Evolutionary conservation across 2,329 filamentous ascomycete genomes (phyloP).

Genomic region (Zymoseptoria tritici): DNA sequence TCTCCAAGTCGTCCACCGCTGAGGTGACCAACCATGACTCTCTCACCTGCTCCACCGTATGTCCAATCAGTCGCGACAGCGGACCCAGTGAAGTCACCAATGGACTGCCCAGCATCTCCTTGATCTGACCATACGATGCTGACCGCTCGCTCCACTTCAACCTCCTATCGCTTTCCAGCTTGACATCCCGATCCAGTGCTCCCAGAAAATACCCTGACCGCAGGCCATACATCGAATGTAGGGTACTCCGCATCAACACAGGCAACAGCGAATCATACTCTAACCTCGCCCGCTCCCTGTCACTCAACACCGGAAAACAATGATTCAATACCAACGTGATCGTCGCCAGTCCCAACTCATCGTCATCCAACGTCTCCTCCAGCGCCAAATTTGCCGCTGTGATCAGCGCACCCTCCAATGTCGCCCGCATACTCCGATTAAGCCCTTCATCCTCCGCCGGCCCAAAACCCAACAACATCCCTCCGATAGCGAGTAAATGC

Average conservation of each 20-base stretch:
- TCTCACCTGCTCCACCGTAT: conserved; percentile 52
- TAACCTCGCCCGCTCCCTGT: conserved; percentile 50
- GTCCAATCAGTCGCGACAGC: conserved; percentile 57
- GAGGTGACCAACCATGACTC: conserved; percentile 43
- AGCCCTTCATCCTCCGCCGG: conserved; percentile 56
- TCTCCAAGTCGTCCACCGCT: conserved; percentile 57
- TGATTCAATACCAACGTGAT: conserved; percentile 69
- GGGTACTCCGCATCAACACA: conserved; percentile 58
- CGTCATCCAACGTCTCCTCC: conserved; percentile 45
- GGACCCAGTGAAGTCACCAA: conserved; percentile 61
- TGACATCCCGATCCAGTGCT: conserved; percentile 60
- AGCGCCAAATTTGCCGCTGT: conserved; percentile 71
- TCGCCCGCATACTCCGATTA: conserved; percentile 55
- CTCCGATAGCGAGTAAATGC: conserved; percentile 72
- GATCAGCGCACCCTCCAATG: conserved; percentile 65
- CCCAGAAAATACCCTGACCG: conserved; percentile 68
- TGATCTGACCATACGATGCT: conserved; percentile 53
- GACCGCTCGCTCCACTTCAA: conserved; percentile 58
- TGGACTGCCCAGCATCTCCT: conserved; percentile 52
- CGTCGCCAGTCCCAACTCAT: conserved; percentile 40
- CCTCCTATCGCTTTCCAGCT: conserved; percentile 43
- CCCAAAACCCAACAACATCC: conserved; percentile 70
- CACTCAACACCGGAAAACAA: conserved; percentile 64
- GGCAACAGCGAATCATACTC: conserved; percentile 64
- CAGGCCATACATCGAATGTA: conserved; percentile 65